Percentiles rank a stretch among this genome's conserved stretches.
Conservation (phyloP, 2,329 filamentous ascomycete genomes). For the Stagonosporopsis vannaccii region DNA sequence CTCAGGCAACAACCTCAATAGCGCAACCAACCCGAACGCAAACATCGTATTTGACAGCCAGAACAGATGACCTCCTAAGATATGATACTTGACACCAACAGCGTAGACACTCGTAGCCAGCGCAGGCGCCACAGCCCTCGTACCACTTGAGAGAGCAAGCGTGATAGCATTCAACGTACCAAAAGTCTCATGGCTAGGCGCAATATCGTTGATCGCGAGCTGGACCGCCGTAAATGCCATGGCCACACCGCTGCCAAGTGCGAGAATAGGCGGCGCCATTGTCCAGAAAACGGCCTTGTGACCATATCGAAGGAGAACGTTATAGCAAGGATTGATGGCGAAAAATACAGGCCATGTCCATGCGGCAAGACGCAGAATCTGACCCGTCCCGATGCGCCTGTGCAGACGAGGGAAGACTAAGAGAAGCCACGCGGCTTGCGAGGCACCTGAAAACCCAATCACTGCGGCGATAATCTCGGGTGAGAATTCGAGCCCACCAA, state of each 20-base stretch:
- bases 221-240: conserved; percentile 77
- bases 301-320: conserved; percentile 62
- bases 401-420: conserved; percentile 74
- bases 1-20: conserved; percentile 34
- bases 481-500: conserved; percentile 72
- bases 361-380: conserved; percentile 67
- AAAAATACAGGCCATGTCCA: conserved; percentile 71
- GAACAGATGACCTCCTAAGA: conserved; percentile 69
- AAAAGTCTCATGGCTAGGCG: conserved; percentile 68
- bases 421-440: conserved; percentile 76
- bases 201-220: conserved; percentile 76
- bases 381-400: conserved; percentile 69
- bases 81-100: conserved; percentile 67
- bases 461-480: conserved; percentile 70
- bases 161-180: conserved; percentile 76
- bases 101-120: conserved; percentile 73
- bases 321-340: conserved; percentile 60
- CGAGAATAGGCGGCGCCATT: conserved; percentile 53
- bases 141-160: conserved; percentile 66
- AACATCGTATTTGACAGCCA: conserved; percentile 64
- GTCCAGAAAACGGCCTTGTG: conserved; percentile 65
- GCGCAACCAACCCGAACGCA: conserved; percentile 23
- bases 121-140: conserved; percentile 72
- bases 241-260: conserved; percentile 67
- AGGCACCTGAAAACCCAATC: conserved; percentile 68